These are phyloP conservation scores for Phylloporus arenicola DNA, from an alignment of 768 basidiomycete species.

Conservation along the genomic window DNA sequence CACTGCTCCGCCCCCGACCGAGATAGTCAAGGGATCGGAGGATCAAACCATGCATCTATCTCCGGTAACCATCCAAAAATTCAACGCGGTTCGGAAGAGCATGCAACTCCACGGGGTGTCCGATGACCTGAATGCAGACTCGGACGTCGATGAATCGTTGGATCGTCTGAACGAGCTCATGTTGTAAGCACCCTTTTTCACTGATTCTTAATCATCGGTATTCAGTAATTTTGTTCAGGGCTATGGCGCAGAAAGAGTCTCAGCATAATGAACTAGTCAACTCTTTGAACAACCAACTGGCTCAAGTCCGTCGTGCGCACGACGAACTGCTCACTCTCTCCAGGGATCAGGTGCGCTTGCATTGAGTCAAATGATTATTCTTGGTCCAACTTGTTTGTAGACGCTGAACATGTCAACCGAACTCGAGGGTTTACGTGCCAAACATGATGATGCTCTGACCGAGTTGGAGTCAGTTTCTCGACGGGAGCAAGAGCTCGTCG, in stretches of 20 bases:
- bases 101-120: slow-evolving; percentile 48
- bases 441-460: slow-evolving; percentile 49
- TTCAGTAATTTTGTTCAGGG: slow-evolving; percentile 41
- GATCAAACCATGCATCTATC: slow-evolving; percentile 45
- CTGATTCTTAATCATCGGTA: slow-evolving; percentile 3
- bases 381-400: slow-evolving; percentile 32
- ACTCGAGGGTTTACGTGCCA: slow-evolving; percentile 64
- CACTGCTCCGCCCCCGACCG: background rate
- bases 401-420: slow-evolving; percentile 85
- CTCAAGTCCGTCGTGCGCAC: slow-evolving; percentile 67
- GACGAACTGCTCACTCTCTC: slow-evolving; percentile 79
- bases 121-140: slow-evolving; percentile 31
- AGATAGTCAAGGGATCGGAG: slow-evolving; percentile 11
- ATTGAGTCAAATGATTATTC: background rate
- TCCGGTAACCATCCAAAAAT: slow-evolving; percentile 66
- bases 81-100: slow-evolving; percentile 65
- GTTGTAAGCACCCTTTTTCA: slow-evolving; percentile 51
- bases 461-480: slow-evolving; percentile 51
- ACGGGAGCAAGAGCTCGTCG: slow-evolving; percentile 52
- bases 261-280: slow-evolving; percentile 80
- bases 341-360: slow-evolving; percentile 65
- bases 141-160: slow-evolving; percentile 59
- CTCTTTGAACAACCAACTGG: slow-evolving; percentile 60
- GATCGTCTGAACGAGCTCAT: slow-evolving; percentile 87
- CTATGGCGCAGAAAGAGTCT: slow-evolving; percentile 97